These are phyloP conservation scores for Zygosaccharomyces sapae DNA, from an alignment of 1,139 yeast species.

Conservation along the genomic window DNA sequence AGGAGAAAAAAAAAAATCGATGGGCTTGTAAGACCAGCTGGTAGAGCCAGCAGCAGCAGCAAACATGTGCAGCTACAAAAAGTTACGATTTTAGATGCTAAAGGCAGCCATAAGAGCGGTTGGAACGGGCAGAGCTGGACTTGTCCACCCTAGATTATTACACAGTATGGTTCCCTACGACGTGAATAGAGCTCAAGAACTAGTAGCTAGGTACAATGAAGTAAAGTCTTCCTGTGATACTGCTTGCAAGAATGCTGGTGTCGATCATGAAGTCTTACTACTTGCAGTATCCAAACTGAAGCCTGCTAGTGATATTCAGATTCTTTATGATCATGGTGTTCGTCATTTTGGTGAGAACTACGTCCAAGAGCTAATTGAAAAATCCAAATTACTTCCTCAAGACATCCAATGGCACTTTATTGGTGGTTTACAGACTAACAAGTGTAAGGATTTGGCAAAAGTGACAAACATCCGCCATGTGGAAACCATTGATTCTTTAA, in stretches of 20 bases:
- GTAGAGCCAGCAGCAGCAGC: background rate
- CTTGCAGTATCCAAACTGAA: constrained; percentile 87
- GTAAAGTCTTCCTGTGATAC: constrained; percentile 17
- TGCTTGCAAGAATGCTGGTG: constrained; percentile 5
- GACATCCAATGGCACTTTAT: constrained; percentile 97
- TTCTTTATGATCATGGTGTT: constrained; percentile 74
- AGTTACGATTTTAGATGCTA: background rate
- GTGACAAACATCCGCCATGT: constrained; percentile 73
- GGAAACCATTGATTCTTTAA: constrained; percentile 79
- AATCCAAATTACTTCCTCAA: constrained; percentile 67
- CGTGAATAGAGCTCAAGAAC: constrained; percentile 21
- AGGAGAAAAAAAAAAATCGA: background rate
- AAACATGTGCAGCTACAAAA: background rate
- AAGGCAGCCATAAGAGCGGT: constrained; percentile 11
- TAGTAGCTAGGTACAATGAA: constrained; percentile 24
- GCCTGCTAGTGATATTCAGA: constrained; percentile 79
- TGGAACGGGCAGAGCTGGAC: background rate
- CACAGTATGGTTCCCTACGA: constrained; percentile 15
- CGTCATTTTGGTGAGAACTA: constrained; percentile 97
- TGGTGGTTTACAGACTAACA: constrained; percentile 87
- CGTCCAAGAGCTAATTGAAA: constrained; percentile 82
- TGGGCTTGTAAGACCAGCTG: background rate
- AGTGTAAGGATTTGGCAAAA: constrained; percentile 77
- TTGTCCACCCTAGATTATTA: background rate
- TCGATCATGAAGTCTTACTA: constrained; percentile 38